Conservation (phyloP, 306 rosid species). For the Argentina anserina region DNA sequence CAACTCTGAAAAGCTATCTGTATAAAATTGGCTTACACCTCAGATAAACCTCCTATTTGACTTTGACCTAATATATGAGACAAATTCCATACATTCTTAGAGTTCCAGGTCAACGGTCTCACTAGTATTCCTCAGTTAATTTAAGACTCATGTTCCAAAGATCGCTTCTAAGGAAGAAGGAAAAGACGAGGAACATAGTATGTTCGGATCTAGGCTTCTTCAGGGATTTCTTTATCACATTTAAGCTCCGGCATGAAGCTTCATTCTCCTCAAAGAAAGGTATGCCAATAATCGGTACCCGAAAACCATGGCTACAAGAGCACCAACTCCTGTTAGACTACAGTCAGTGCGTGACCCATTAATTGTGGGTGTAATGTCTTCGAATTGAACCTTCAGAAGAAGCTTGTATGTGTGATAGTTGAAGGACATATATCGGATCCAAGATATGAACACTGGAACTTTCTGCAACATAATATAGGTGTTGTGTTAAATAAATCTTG, state of each 20-base stretch:
- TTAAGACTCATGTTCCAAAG: not conserved
- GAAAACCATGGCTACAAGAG: constrained; percentile 81
- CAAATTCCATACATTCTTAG: not conserved
- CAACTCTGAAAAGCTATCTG: constrained; percentile 13
- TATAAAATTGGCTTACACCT: not conserved
- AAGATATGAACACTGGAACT: constrained; percentile 79
- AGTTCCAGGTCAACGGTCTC: not conserved
- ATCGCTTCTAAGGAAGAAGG: constrained; percentile 3
- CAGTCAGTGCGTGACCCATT: constrained; percentile 60
- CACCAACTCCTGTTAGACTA: constrained; percentile 60
- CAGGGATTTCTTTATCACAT: constrained; percentile 5
- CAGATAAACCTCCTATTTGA: constrained; percentile 2
- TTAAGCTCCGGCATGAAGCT: constrained; percentile 38
- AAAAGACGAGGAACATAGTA: not conserved
- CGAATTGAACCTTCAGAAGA: constrained; percentile 83
- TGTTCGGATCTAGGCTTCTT: not conserved
- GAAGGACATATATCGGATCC: constrained; percentile 91
- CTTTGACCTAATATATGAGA: constrained; percentile 18
- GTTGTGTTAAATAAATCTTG: constrained; percentile 12
- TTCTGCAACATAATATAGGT: constrained; percentile 43
- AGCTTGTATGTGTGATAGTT: constrained; percentile 96
- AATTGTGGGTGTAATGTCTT: constrained; percentile 43
- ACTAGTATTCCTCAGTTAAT: constrained; percentile 17
- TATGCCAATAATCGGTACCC: constrained; percentile 93
- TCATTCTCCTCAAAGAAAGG: constrained; percentile 73